Evolutionary conservation across 257 asterid species (phyloP).

Genomic region (Primulina huaijiensis): DNA sequence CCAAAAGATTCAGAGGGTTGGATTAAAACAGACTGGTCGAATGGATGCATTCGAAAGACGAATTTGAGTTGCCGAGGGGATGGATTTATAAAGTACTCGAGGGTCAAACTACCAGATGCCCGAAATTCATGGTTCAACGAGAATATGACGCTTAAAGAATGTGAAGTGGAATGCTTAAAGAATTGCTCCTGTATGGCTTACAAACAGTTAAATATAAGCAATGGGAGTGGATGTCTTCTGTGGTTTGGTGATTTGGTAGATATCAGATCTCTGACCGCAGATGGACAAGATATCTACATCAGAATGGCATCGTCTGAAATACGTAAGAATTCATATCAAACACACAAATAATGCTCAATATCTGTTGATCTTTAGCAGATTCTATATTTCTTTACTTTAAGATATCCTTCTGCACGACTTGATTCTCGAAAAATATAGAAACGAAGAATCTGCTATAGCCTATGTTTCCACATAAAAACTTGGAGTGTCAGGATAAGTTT

Average conservation of each 20-base stretch:
- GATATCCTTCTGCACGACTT: too few species aligned
- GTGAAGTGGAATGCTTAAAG: slow-evolving; percentile 4
- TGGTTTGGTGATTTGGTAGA: slow-evolving; percentile 17
- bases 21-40: slow-evolving; percentile 22
- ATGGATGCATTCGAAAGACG: slow-evolving; percentile 20
- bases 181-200: slow-evolving; percentile 27
- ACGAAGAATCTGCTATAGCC: too few species aligned
- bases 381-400: too few species aligned
- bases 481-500: too few species aligned
- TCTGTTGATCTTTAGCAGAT: background rate
- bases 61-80: slow-evolving; percentile 22
- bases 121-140: slow-evolving; percentile 20
- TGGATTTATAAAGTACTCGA: slow-evolving; percentile 17
- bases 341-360: background rate
- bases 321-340: background rate
- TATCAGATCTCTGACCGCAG: background rate
- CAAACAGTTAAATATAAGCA: slow-evolving; percentile 6
- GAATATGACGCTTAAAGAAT: slow-evolving; percentile 17
- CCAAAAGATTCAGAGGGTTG: slow-evolving; percentile 18
- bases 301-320: background rate
- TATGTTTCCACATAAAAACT: too few species aligned
- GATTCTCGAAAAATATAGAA: too few species aligned
- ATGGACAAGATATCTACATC: background rate
- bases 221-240: slow-evolving; percentile 22
- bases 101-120: slow-evolving; percentile 24